These are phyloP conservation scores for Volvox reticuliferus DNA, from an alignment of 139 green algal genomes.

Conservation along the genomic window DNA sequence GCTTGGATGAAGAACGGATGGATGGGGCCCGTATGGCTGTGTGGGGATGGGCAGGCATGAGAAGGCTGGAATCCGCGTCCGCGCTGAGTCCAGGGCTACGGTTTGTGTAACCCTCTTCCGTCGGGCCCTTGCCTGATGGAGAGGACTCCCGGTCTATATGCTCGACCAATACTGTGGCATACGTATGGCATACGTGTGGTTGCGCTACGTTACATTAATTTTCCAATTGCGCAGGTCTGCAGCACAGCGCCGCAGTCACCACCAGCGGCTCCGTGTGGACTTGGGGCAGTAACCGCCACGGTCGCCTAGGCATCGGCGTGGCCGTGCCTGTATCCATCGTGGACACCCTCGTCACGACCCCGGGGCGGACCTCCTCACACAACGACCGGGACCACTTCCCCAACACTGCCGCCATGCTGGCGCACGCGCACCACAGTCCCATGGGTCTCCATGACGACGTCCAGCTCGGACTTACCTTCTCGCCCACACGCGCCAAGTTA, in stretches of 20 bases:
- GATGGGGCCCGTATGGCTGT: too few species aligned
- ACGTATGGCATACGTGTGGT: too few species aligned
- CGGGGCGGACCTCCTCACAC: not conserved
- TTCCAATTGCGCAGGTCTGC: conserved; percentile 6
- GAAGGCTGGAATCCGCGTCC: too few species aligned
- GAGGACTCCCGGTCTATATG: too few species aligned
- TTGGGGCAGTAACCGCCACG: conserved; percentile 60
- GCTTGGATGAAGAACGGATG: too few species aligned
- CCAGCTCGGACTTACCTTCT: conserved; percentile 4
- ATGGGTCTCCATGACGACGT: conserved; percentile 28
- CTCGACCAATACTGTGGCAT: too few species aligned
- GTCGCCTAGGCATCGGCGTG: conserved; percentile 25
- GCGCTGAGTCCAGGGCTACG: too few species aligned
- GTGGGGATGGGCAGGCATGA: too few species aligned
- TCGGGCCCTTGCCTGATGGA: too few species aligned
- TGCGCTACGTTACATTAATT: too few species aligned
- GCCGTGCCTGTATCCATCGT: not conserved
- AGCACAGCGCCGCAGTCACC: conserved; percentile 57
- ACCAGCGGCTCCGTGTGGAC: conserved; percentile 42
- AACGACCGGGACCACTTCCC: conserved; percentile 4
- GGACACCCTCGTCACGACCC: not conserved
- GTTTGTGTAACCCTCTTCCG: too few species aligned
- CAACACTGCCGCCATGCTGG: conserved; percentile 38
- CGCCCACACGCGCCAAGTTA: conserved; percentile 3
- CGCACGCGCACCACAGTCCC: conserved; percentile 2